Percentiles rank a stretch among this genome's conserved stretches.
Conservation (phyloP, 495 filamentous ascomycete species). For the Aspergillus campestris region DNA sequence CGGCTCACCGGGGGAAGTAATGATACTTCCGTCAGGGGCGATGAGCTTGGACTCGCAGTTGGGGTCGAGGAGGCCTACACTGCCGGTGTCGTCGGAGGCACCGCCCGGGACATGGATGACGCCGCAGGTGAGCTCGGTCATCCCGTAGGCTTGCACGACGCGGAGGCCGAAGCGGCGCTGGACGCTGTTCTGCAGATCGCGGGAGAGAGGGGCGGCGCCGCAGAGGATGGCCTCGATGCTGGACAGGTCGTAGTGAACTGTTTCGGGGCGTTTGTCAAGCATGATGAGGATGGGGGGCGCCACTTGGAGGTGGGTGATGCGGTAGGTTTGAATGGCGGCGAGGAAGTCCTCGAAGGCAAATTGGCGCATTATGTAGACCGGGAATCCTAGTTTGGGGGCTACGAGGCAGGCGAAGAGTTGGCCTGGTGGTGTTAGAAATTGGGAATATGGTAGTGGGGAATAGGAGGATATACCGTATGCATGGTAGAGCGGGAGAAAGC, state of each 20-base stretch:
- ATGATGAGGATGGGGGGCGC: slow-evolving; percentile 43
- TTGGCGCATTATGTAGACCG: slow-evolving; percentile 40
- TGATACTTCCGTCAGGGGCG: slow-evolving; percentile 12
- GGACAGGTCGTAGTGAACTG: slow-evolving; percentile 33
- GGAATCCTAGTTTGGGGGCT: slow-evolving; percentile 11
- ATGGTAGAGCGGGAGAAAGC: slow-evolving; percentile 41
- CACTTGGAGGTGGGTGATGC: slow-evolving; percentile 35
- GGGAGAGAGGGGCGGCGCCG: slow-evolving; percentile 8
- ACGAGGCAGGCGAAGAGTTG: slow-evolving; percentile 23
- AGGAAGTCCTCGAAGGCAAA: slow-evolving; percentile 38
- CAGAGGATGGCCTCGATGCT: slow-evolving; percentile 18
- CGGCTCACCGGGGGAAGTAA: slow-evolving; percentile 10
- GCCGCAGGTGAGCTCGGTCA: slow-evolving; percentile 34
- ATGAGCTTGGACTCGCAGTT: slow-evolving; percentile 21
- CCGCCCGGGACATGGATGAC: slow-evolving; percentile 7
- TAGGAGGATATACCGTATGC: slow-evolving; percentile 37
- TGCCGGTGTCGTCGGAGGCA: slow-evolving; percentile 8
- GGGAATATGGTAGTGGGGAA: slow-evolving; percentile 28
- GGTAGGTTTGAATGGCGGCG: slow-evolving; percentile 27
- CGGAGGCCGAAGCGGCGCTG: slow-evolving; percentile 29
- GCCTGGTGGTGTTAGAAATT: slow-evolving; percentile 12
- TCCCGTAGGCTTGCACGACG: slow-evolving; percentile 43
- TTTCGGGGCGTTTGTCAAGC: slow-evolving; percentile 36
- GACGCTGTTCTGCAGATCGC: slow-evolving; percentile 35
- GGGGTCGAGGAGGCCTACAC: slow-evolving; percentile 10